These are phyloP conservation scores for Stenogyne calaminthoides DNA, from an alignment of 305 asterid genomes.

Conservation along the genomic window DNA sequence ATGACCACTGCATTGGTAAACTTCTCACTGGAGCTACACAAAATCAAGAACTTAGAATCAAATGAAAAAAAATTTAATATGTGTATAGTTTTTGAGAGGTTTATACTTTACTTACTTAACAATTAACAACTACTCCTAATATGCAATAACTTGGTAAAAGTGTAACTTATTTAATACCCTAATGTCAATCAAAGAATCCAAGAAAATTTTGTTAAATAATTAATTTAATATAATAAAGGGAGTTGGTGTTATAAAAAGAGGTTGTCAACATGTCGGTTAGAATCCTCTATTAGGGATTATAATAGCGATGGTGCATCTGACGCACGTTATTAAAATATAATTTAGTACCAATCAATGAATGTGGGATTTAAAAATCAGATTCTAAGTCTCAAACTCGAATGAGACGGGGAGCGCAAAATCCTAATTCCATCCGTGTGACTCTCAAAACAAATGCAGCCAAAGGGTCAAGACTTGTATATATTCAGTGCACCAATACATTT, in stretches of 20 bases:
- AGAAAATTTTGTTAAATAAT: conserved; percentile 38
- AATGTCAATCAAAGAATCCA: conserved; percentile 25
- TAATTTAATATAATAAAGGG: conserved; percentile 32
- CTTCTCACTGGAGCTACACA: conserved; percentile 56
- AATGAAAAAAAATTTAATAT: conserved; percentile 11
- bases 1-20: conserved; percentile 81
- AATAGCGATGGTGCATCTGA: conserved; percentile 39
- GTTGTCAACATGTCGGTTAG: conserved; percentile 48
- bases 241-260: conserved; percentile 41
- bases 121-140: conserved; percentile 33
- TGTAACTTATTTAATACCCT: conserved; percentile 24
- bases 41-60: conserved; percentile 23
- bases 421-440: no score
- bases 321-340: conserved; percentile 45
- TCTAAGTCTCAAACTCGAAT: no score
- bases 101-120: conserved; percentile 37
- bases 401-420: no score
- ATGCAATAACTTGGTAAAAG: conserved; percentile 31
- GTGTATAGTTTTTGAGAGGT: no score
- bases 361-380: no score
- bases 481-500: no score
- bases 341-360: not conserved
- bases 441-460: no score
- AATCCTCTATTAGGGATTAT: not conserved
- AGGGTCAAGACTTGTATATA: no score